Conservation (phyloP, 2,329 filamentous ascomycete species). For the Stachybotrys echinatus region DNA sequence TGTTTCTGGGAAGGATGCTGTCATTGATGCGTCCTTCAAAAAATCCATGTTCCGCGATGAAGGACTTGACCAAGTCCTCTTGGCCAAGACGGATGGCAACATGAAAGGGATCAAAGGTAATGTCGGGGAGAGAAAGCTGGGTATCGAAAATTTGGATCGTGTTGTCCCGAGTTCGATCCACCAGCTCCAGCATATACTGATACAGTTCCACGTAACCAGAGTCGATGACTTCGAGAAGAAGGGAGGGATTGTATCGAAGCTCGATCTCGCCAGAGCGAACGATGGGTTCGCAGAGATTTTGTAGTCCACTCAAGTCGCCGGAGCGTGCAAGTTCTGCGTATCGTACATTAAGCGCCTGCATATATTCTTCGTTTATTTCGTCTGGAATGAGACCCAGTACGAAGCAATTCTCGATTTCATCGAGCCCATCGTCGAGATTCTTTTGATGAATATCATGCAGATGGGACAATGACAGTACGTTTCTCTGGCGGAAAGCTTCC, state of each 20-base stretch:
- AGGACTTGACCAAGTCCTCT: conserved; percentile 5
- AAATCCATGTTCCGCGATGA: conserved; percentile 11
- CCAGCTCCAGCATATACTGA: conserved; percentile 19
- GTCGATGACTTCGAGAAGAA: conserved; percentile 19
- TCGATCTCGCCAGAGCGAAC: conserved; percentile 18
- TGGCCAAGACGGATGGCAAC: conserved; percentile 22
- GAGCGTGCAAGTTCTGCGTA: conserved; percentile 16
- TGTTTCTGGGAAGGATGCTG: conserved; percentile 2
- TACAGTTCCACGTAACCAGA: conserved; percentile 16
- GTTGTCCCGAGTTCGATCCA: conserved; percentile 15
- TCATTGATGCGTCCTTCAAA: conserved; percentile 16
- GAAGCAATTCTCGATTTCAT: conserved; percentile 21
- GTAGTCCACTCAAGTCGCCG: conserved; percentile 16
- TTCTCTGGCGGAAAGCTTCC: conserved; percentile 10
- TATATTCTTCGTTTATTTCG: conserved; percentile 7
- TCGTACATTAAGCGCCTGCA: conserved; percentile 12
- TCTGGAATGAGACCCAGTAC: conserved; percentile 15
- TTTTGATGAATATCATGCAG: conserved; percentile 21
- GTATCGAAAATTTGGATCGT: conserved; percentile 4
- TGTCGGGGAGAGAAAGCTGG: conserved; percentile 10
- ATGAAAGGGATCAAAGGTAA: conserved; percentile 21
- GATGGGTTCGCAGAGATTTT: conserved; percentile 20
- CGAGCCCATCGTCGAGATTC: conserved; percentile 16
- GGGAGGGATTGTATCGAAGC: conserved; percentile 12
- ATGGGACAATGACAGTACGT: conserved; percentile 12